Evolutionary conservation across 1,139 yeast species (phyloP), one percentile per base, ranked within the genome.

Genomic region (Protomyces inundatus): DNA sequence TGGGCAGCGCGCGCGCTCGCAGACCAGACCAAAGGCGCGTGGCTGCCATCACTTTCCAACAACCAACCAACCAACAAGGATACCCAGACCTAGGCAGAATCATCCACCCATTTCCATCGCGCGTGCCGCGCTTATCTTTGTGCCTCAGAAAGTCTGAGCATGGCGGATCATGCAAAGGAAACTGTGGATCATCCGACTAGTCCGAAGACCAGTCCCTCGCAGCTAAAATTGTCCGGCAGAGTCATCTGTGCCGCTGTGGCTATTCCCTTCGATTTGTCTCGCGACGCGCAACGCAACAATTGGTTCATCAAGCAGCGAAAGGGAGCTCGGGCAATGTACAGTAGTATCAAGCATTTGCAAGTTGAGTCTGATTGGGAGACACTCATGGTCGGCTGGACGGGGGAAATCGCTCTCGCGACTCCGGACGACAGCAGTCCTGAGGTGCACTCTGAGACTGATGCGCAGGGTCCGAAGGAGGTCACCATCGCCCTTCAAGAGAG

Each of bases 311-410:
- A 81, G 64, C 84, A 85, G 4, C 80, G 90, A 23, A 80, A 93
- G 34, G 98, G 98, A 0, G 88, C 88, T 71, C 86, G 95, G 12
- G 96, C 98, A 0, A 77, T 91, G 60, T 87, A 87, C 72, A 84
- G 96, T 6, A 85, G 95, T 3, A 82, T 88, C 68, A 80, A 80
- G 68, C 86, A 83, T 71, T 77, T 93, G 65, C 80, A 69, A 7
- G 82, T 84, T 59, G 84, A 83, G 54, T 82, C 90, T 0, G 82
- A 84, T 32, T 93, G 97, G 95, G 95, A 90, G 69, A 86, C 91
- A 55, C 88, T 90, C 68, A 77, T 90, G 66, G 85, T 95, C 64
- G 97, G 91, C 0, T 95, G 99, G 99, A 88, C 97, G 0, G 98
- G 98, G 35, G 98, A 90, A 74, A 79, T 90, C 67, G 23, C 48